A percentile compares a stretch with the other conserved stretches of the same genome.
Evolutionary conservation across 2,329 filamentous ascomycete genomes (phyloP).

Genomic region (Aspergillus brasiliensis): DNA sequence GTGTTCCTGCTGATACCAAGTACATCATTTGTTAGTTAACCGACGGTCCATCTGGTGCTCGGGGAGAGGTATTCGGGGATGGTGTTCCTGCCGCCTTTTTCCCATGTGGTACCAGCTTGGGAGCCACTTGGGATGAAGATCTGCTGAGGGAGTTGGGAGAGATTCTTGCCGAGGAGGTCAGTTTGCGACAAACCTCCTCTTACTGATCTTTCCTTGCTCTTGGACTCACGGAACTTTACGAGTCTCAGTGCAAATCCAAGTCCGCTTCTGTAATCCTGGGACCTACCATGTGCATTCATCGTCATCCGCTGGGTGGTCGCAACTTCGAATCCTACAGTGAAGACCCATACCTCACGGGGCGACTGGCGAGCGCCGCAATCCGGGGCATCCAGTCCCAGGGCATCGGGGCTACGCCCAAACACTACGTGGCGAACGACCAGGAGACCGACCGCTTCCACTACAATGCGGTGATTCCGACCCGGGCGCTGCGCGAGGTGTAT

Average conservation of each 20-base stretch:
- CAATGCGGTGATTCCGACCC: conserved; percentile 1
- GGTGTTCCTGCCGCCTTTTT: not conserved
- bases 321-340: conserved; percentile 21
- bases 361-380: not conserved
- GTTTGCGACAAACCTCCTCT: not conserved
- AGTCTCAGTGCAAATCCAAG: not conserved
- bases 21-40: too few species aligned
- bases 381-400: conserved; percentile 14
- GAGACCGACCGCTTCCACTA: conserved; percentile 10
- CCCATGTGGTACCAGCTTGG: not conserved
- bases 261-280: not conserved
- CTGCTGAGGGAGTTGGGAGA: not conserved
- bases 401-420: conserved; percentile 16
- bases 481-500: conserved; percentile 22
- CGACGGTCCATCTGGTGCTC: conserved; percentile 2
- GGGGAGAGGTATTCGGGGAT: not conserved
- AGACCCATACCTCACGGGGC: conserved; percentile 19
- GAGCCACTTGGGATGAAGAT: not conserved
- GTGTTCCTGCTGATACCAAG: too few species aligned
- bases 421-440: conserved; percentile 22
- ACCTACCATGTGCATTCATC: conserved; percentile 1
- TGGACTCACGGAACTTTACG: not conserved
- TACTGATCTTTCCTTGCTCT: not conserved
- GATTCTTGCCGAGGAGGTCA: conserved; percentile 1
- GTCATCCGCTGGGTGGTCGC: conserved; percentile 18